Conservation (phyloP, 1,139 yeast species). For the Zygoascus meyerae region DNA sequence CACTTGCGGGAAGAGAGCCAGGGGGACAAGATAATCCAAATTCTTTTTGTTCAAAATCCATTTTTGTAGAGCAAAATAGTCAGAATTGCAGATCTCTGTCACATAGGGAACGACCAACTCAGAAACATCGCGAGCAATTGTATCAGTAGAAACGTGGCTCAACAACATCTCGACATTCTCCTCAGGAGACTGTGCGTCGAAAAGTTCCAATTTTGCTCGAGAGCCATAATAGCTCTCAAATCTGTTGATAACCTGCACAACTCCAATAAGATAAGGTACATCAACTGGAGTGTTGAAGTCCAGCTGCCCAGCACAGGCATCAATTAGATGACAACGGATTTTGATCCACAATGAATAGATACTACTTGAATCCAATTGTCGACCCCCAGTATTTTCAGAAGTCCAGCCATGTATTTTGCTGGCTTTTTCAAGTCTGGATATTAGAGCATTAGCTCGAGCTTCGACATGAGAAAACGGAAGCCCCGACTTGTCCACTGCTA, state of each 20-base stretch:
- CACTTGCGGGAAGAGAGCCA: conserved; percentile 12
- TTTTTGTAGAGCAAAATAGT: conserved; percentile 16
- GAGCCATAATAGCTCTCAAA: conserved; percentile 16
- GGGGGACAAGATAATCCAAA: conserved; percentile 9
- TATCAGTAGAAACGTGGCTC: conserved; percentile 15
- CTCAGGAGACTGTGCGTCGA: conserved; percentile 16
- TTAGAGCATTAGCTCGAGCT: too few species aligned
- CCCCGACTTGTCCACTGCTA: too few species aligned
- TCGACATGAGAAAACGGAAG: too few species aligned
- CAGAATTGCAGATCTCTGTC: conserved; percentile 6
- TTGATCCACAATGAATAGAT: conserved; percentile 19
- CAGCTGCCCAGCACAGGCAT: conserved; percentile 19
- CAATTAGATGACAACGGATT: conserved; percentile 22
- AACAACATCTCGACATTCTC: conserved; percentile 18
- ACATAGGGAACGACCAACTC: conserved; percentile 23
- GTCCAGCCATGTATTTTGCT: too few species aligned
- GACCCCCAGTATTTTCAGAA: too few species aligned
- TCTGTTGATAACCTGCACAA: conserved; percentile 20
- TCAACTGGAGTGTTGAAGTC: conserved; percentile 15
- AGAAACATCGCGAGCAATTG: conserved; percentile 22
- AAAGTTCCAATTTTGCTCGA: conserved; percentile 14
- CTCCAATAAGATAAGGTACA: conserved; percentile 23
- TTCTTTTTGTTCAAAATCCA: conserved; percentile 17
- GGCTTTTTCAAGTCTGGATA: too few species aligned
- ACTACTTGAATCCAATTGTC: neutral